Evolutionary conservation across 2,329 filamentous ascomycete species (phyloP).

Genomic region (Teratosphaeria gauchensis): DNA sequence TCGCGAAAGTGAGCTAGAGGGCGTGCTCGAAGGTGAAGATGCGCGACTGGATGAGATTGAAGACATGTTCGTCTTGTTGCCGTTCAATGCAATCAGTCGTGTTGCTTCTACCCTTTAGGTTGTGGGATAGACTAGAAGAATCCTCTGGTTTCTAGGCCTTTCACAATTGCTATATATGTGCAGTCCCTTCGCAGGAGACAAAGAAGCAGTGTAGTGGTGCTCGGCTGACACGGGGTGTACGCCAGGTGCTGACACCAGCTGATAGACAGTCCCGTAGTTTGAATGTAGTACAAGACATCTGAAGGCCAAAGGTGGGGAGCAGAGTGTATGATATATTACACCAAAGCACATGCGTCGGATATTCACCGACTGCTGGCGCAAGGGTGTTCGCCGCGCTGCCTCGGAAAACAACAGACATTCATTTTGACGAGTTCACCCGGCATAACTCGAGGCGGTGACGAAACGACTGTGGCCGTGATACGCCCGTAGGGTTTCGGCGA

Average conservation of each 20-base stretch:
- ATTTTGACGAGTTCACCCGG: background rate
- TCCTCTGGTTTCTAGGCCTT: background rate
- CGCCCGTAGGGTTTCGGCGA: background rate
- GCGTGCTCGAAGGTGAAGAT: background rate
- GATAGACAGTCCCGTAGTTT: background rate
- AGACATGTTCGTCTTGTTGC: background rate
- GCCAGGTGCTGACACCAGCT: background rate
- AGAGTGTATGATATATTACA: background rate
- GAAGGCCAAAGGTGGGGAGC: background rate
- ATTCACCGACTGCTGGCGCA: background rate
- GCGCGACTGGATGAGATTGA: background rate
- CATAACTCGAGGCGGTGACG: background rate
- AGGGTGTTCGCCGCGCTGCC: background rate
- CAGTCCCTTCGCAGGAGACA: background rate
- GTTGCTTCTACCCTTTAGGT: background rate
- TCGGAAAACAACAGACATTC: background rate
- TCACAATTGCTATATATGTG: background rate
- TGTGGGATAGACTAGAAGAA: background rate
- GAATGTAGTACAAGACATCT: background rate
- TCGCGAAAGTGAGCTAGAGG: background rate
- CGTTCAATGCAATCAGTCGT: background rate
- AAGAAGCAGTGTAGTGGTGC: background rate
- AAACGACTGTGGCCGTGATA: background rate
- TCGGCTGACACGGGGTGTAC: background rate
- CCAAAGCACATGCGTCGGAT: background rate